Percentiles rank a stretch among this genome's conserved stretches.
phyloP scores from a whole-genome alignment of 2,329 filamentous ascomycete genomes.

The Phialocephala sp. region DNA sequence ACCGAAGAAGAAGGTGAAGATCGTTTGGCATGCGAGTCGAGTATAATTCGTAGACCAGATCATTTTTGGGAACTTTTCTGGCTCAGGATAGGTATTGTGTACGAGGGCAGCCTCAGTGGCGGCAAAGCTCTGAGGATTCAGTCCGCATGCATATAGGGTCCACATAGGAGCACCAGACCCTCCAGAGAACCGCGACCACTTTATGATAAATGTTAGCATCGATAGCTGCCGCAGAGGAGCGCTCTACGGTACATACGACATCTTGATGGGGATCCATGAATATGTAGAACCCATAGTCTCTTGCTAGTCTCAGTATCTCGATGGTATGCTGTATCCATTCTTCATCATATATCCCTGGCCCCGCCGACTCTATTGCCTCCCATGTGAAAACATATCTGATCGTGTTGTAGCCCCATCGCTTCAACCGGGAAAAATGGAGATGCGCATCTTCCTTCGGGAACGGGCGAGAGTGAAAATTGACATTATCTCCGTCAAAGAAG shows the following conservation, averaged over 20 bases:
- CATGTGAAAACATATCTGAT: slow-evolving; percentile 97
- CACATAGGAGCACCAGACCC: slow-evolving; percentile 97
- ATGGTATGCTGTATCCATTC: slow-evolving; percentile 93
- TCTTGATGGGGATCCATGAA: slow-evolving; percentile 99
- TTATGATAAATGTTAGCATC: slow-evolving; percentile 38
- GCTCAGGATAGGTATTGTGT: slow-evolving; percentile 89
- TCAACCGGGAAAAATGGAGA: slow-evolving; percentile 83
- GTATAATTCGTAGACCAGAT: slow-evolving; percentile 99
- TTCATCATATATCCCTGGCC: slow-evolving; percentile 91
- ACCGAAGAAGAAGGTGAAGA: slow-evolving; percentile 94
- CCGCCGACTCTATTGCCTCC: slow-evolving; percentile 96
- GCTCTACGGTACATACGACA: slow-evolving; percentile 66
- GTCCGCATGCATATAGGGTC: slow-evolving; percentile 92
- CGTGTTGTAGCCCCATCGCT: slow-evolving; percentile 92
- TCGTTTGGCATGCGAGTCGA: slow-evolving; percentile 82
- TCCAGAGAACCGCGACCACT: slow-evolving; percentile 92
- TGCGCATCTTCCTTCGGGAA: slow-evolving; percentile 85
- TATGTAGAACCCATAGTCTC: slow-evolving; percentile 90
- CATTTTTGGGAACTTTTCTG: slow-evolving; percentile 93
- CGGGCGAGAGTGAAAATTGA: slow-evolving; percentile 86
- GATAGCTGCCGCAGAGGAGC: background rate
- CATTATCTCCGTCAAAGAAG: slow-evolving; percentile 92
- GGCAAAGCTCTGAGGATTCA: slow-evolving; percentile 85
- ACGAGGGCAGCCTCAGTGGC: slow-evolving; percentile 91
- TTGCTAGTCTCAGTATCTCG: slow-evolving; percentile 79